phyloP scores from a whole-genome alignment of 2,329 filamentous ascomycete species.

The Pyrenophora tritici-repentis region DNA sequence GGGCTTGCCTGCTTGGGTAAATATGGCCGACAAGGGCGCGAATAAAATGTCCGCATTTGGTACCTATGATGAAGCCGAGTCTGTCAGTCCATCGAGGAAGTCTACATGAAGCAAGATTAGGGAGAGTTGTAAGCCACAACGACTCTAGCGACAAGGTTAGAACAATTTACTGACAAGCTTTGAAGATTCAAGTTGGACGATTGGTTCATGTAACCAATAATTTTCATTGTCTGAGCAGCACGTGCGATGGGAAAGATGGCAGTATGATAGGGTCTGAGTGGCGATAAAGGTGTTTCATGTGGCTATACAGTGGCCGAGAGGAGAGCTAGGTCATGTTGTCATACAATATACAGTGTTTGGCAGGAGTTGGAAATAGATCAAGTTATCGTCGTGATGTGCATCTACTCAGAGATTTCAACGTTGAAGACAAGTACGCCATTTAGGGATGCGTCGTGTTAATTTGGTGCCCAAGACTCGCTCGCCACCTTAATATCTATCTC shows the following conservation, averaged over 20 bases:
- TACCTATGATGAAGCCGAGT: not conserved
- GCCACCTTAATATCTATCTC: constrained; percentile 5
- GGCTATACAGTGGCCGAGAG: not conserved
- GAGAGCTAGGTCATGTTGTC: not conserved
- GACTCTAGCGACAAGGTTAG: not conserved
- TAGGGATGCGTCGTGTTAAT: not conserved
- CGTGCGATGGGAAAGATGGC: not conserved
- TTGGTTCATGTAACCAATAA: not conserved
- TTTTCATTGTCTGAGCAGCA: not conserved
- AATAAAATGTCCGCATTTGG: not conserved
- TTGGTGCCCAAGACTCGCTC: not conserved
- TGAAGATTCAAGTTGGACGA: not conserved
- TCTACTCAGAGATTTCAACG: not conserved
- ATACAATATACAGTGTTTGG: not conserved
- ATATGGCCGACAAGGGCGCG: not conserved
- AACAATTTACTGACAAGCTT: constrained; percentile 1
- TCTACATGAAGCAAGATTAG: not conserved
- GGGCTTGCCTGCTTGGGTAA: not conserved
- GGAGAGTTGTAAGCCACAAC: constrained; percentile 1
- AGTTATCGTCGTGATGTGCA: not conserved
- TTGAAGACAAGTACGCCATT: not conserved
- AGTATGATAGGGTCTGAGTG: not conserved
- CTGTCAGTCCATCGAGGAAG: not conserved
- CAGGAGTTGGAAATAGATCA: constrained; percentile 4
- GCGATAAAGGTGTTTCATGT: not conserved